phyloP scores from a whole-genome alignment of 306 rosid species.

The Cercis canadensis region DNA sequence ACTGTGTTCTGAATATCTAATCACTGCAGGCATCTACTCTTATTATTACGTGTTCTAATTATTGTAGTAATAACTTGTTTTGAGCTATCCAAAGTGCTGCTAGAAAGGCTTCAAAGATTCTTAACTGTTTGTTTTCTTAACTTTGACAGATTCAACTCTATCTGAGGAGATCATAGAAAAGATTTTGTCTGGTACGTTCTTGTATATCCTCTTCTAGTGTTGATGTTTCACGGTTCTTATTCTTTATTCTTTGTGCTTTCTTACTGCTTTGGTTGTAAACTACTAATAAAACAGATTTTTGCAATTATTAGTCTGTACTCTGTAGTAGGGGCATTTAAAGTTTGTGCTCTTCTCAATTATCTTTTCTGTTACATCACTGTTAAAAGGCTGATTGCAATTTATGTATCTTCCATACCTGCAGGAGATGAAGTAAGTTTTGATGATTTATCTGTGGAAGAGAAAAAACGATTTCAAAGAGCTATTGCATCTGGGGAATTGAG shows the following conservation, averaged over 20 bases:
- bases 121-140: conserved; percentile 28
- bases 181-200: conserved; percentile 63
- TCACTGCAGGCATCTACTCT: neutral
- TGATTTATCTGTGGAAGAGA: conserved; percentile 79
- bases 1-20: neutral
- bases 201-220: neutral
- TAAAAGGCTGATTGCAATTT: conserved; percentile 35
- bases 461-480: conserved; percentile 83
- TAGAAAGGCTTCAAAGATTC: conserved; percentile 31
- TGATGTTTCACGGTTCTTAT: conserved; percentile 9
- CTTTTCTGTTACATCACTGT: neutral
- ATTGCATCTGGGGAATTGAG: conserved; percentile 84
- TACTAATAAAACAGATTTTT: neutral
- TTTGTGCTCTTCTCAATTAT: neutral
- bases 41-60: neutral
- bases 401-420: conserved; percentile 39
- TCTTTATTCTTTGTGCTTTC: conserved; percentile 13
- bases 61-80: neutral
- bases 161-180: conserved; percentile 72
- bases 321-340: neutral
- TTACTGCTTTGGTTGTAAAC: no score
- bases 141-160: conserved; percentile 58
- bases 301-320: neutral
- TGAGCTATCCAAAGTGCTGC: conserved; percentile 1
- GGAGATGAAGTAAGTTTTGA: conserved; percentile 77